phyloP scores from a whole-genome alignment of 768 basidiomycete genomes.

The Tulasnella sp. region DNA sequence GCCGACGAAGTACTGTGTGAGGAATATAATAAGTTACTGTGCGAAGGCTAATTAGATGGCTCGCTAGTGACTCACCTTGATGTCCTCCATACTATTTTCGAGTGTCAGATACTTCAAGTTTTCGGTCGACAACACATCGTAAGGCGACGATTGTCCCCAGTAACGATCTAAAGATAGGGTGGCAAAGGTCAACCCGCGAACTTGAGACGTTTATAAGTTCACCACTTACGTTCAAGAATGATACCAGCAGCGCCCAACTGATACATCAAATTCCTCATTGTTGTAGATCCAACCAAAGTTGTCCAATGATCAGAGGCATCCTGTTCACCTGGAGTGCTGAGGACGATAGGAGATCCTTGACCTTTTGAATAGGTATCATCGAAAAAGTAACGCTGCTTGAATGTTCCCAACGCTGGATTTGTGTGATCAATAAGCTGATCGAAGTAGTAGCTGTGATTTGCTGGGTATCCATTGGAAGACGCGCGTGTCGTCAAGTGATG shows the following conservation, averaged over 20 bases:
- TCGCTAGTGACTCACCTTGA: neutral
- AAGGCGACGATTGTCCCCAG: conserved; percentile 10
- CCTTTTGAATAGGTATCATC: neutral
- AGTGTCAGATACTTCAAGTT: conserved; percentile 6
- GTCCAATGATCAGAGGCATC: conserved; percentile 4
- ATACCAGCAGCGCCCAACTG: conserved; percentile 11
- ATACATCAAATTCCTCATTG: conserved; percentile 1
- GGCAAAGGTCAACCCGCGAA: neutral
- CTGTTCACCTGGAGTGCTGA: conserved; percentile 12
- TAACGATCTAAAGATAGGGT: conserved; percentile 7
- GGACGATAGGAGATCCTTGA: conserved; percentile 10
- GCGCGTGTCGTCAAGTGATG: too few relatives aligned
- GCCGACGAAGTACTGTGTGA: conserved; percentile 11
- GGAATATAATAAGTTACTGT: neutral
- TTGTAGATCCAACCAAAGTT: neutral
- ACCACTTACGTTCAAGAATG: conserved; percentile 12
- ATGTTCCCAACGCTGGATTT: conserved; percentile 16
- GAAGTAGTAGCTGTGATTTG: conserved; percentile 6
- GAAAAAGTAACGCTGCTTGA: conserved; percentile 17
- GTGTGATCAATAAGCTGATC: conserved; percentile 16
- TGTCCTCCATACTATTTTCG: neutral
- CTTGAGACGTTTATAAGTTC: neutral
- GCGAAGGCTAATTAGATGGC: neutral
- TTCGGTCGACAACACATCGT: neutral
- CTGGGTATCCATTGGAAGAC: neutral